Evolutionary conservation across 768 basidiomycete genomes (phyloP).

Genomic region (Aureoboletus auriporus): DNA sequence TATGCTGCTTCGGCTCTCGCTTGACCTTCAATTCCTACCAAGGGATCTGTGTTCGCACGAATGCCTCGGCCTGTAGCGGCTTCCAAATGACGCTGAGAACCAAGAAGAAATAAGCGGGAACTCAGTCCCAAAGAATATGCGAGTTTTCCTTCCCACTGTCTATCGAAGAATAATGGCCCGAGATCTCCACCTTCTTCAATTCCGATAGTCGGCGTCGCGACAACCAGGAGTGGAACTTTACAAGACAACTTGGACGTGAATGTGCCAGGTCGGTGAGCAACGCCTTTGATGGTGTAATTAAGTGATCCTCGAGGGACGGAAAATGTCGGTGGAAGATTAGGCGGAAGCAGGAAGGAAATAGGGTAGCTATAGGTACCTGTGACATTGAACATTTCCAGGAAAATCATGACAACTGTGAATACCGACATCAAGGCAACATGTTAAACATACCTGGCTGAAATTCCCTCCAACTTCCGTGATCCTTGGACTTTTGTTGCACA

Average conservation of each 20-base stretch:
- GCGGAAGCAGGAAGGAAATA: constrained; percentile 85
- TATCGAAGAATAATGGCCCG: constrained; percentile 77
- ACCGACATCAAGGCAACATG: neutral
- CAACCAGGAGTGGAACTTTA: constrained; percentile 65
- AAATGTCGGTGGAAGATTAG: constrained; percentile 75
- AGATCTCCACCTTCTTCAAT: constrained; percentile 69
- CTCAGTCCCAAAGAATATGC: constrained; percentile 78
- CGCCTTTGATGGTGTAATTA: constrained; percentile 73
- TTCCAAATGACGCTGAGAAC: constrained; percentile 28
- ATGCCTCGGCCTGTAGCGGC: neutral
- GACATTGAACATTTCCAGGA: constrained; percentile 3
- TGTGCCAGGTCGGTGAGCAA: constrained; percentile 82
- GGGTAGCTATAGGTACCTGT: constrained; percentile 92
- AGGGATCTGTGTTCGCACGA: neutral
- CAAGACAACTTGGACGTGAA: constrained; percentile 75
- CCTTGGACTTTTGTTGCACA: constrained; percentile 32
- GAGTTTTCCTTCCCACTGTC: constrained; percentile 87
- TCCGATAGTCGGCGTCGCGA: constrained; percentile 75
- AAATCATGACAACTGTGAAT: neutral
- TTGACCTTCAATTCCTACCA: constrained; percentile 1
- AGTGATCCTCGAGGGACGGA: constrained; percentile 74
- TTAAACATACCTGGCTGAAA: constrained; percentile 72
- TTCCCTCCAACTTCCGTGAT: constrained; percentile 71
- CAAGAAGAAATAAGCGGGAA: constrained; percentile 83
- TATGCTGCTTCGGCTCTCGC: constrained; percentile 10